A percentile compares a stretch with the other conserved stretches of the same genome.
These are phyloP conservation scores for Dendrobium huoshanense DNA, from an alignment of 106 monocot species.

Conservation along the genomic window DNA sequence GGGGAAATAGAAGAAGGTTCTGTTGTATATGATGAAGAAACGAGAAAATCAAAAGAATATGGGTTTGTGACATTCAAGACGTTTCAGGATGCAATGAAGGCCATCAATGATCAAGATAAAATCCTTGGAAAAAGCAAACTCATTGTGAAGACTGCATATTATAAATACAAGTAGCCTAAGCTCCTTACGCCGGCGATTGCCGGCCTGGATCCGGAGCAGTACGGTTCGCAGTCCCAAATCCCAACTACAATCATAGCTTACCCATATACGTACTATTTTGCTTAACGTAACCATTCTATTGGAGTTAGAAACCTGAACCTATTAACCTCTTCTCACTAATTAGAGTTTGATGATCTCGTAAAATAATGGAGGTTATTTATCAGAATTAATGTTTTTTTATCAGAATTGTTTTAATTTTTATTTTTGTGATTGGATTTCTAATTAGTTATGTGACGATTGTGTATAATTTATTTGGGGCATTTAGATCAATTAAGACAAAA, in stretches of 20 bases:
- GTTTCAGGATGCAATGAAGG: slow-evolving; percentile 35
- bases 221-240: slow-evolving; percentile 1
- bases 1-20: slow-evolving; percentile 52
- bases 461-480: no score
- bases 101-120: slow-evolving; percentile 35
- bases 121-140: slow-evolving; percentile 33
- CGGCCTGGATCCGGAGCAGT: slow-evolving; percentile 6
- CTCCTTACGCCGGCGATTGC: slow-evolving; percentile 7
- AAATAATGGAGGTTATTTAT: no score
- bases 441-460: no score
- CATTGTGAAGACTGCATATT: slow-evolving; percentile 20
- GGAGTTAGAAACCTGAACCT: no score
- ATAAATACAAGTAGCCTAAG: slow-evolving; percentile 14
- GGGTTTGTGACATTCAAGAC: slow-evolving; percentile 49
- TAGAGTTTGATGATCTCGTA: no score
- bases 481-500: no score
- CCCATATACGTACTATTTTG: slow-evolving; percentile 18
- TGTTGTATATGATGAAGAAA: slow-evolving; percentile 36
- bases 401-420: no score
- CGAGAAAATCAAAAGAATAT: slow-evolving; percentile 32
- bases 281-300: not conserved
- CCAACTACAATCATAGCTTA: slow-evolving; percentile 9
- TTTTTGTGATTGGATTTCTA: no score
- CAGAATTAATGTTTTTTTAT: no score
- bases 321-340: no score